Evolutionary conservation across 208 protist genomes (phyloP).

Genomic region (Trypanosoma boissoni): DNA sequence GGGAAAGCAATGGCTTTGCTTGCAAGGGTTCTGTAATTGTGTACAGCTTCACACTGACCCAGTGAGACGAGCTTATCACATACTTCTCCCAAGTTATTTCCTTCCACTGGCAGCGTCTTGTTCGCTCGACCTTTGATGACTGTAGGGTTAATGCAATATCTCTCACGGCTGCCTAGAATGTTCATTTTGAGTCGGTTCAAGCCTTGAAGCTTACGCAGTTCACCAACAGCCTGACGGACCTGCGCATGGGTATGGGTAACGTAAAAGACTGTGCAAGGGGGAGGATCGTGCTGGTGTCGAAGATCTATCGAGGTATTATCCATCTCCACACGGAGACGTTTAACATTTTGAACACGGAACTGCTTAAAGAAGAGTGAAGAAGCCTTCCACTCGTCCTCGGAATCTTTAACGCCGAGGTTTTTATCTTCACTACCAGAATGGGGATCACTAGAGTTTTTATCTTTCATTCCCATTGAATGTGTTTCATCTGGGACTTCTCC

Average conservation of each 20-base stretch:
- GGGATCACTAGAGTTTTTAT: background rate
- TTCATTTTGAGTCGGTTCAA: constrained; percentile 68
- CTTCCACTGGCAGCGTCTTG: constrained; percentile 51
- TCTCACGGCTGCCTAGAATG: constrained; percentile 93
- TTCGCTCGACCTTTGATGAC: constrained; percentile 41
- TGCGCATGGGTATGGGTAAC: constrained; percentile 96
- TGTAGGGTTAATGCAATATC: constrained; percentile 92
- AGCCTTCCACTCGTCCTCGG: constrained; percentile 29
- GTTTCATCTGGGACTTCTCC: background rate
- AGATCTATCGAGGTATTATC: constrained; percentile 49
- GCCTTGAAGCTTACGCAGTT: constrained; percentile 88
- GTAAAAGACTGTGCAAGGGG: constrained; percentile 92
- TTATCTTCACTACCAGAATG: background rate
- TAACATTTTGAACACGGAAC: constrained; percentile 35
- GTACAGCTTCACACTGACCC: constrained; percentile 57
- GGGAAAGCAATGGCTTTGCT: constrained; percentile 43
- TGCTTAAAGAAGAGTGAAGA: constrained; percentile 52
- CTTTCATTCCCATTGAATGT: background rate
- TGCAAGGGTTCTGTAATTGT: constrained; percentile 52
- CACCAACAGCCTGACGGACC: constrained; percentile 92
- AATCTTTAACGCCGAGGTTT: background rate
- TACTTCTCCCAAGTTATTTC: constrained; percentile 83
- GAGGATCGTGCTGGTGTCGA: constrained; percentile 43
- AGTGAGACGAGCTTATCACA: constrained; percentile 81
- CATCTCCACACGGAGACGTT: constrained; percentile 52